These are phyloP conservation scores for Phycomyces nitens DNA, from an alignment of 192 early-diverging fungal species.

Conservation along the genomic window DNA sequence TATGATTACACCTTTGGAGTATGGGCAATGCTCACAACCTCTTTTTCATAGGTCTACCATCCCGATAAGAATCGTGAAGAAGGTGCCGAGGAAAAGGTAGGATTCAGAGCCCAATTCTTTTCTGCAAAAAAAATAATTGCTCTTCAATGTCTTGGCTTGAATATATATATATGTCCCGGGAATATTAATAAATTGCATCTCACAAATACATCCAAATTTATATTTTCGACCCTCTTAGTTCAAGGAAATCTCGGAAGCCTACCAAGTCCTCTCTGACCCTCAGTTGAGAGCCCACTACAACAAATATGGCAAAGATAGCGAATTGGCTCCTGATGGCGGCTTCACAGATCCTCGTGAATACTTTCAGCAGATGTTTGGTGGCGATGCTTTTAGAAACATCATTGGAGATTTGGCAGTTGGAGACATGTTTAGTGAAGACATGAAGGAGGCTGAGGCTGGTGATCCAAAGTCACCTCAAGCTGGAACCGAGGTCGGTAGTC, in stretches of 20 bases:
- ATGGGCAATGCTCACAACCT: no score
- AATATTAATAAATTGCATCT: not conserved
- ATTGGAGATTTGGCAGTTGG: slow-evolving; percentile 89
- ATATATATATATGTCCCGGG: no score
- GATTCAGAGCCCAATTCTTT: no score
- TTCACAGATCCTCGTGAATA: slow-evolving; percentile 74
- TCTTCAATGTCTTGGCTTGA: no score
- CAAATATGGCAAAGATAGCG: slow-evolving; percentile 65
- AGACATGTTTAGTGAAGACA: slow-evolving; percentile 32
- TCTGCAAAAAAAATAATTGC: no score
- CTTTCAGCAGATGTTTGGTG: slow-evolving; percentile 88
- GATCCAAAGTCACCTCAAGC: not conserved
- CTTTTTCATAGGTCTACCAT: slow-evolving; percentile 31
- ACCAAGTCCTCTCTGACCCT: slow-evolving; percentile 84
- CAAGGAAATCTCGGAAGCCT: slow-evolving; percentile 85
- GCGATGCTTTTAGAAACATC: slow-evolving; percentile 75
- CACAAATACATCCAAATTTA: no score
- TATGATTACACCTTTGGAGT: slow-evolving; percentile 16
- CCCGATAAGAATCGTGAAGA: slow-evolving; percentile 51
- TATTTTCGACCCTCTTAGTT: no score
- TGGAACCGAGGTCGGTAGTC: not conserved
- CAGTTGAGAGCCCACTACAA: slow-evolving; percentile 78
- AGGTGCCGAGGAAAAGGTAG: slow-evolving; percentile 69
- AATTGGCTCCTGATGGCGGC: slow-evolving; percentile 43
- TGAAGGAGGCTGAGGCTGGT: slow-evolving; percentile 34